Evolutionary conservation across 2,329 filamentous ascomycete species (phyloP).

Genomic region (Aspergillus fijiensis): DNA sequence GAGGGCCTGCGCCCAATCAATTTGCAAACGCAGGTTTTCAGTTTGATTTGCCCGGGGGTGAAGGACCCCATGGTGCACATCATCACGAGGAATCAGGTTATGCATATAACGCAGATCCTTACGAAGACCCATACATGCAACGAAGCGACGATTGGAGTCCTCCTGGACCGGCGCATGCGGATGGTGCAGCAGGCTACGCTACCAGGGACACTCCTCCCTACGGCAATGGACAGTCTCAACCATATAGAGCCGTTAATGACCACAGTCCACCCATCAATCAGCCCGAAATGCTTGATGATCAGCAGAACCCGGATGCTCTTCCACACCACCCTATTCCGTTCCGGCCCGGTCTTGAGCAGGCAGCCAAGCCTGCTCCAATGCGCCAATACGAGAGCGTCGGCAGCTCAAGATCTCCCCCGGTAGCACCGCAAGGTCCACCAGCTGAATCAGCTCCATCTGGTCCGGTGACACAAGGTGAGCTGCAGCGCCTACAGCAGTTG

Average conservation of each 20-base stretch:
- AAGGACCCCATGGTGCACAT: slow-evolving; percentile 15
- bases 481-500: slow-evolving; percentile 69
- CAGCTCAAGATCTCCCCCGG: slow-evolving; percentile 34
- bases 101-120: slow-evolving; percentile 20
- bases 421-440: slow-evolving; percentile 25
- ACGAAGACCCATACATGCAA: slow-evolving; percentile 21
- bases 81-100: slow-evolving; percentile 21
- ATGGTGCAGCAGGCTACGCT: slow-evolving; percentile 11
- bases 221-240: slow-evolving; percentile 22
- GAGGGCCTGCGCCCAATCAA: slow-evolving; percentile 28
- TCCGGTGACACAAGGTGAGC: slow-evolving; percentile 73
- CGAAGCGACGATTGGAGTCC: slow-evolving; percentile 15
- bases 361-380: slow-evolving; percentile 51
- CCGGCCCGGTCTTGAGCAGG: slow-evolving; percentile 50
- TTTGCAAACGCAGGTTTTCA: slow-evolving; percentile 59
- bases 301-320: slow-evolving; percentile 55
- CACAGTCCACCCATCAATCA: slow-evolving; percentile 16
- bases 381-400: slow-evolving; percentile 50
- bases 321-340: slow-evolving; percentile 58
- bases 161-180: slow-evolving; percentile 13
- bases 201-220: slow-evolving; percentile 15
- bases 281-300: slow-evolving; percentile 20
- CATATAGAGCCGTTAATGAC: slow-evolving; percentile 19
- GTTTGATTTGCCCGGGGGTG: slow-evolving; percentile 64
- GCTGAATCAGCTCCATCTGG: slow-evolving; percentile 24